These are phyloP conservation scores for Coemansia sp. DNA, from an alignment of 192 early-diverging fungal genomes.

Conservation along the genomic window DNA sequence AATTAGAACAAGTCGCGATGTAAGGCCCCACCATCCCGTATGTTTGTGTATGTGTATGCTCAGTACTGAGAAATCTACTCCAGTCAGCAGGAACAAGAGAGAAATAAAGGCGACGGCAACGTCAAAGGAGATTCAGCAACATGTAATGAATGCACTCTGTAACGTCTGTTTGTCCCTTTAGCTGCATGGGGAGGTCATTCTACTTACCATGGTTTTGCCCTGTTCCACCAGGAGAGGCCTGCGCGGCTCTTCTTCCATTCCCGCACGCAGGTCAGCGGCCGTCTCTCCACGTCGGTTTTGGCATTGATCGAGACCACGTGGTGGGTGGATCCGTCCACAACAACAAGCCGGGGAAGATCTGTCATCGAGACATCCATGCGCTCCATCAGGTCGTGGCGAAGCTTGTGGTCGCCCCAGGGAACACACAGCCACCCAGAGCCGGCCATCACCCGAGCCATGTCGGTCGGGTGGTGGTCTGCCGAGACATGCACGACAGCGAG, in stretches of 20 bases:
- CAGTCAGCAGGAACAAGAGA: constrained; percentile 5
- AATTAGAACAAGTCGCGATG: background rate
- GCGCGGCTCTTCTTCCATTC: constrained; percentile 42
- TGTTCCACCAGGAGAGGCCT: constrained; percentile 47
- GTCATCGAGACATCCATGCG: constrained; percentile 33
- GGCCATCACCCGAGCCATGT: constrained; percentile 44
- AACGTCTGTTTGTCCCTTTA: background rate
- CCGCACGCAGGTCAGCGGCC: constrained; percentile 49
- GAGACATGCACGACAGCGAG: constrained; percentile 44
- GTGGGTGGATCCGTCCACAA: constrained; percentile 46
- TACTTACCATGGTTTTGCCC: constrained; percentile 46
- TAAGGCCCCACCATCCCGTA: background rate
- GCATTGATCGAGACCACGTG: constrained; percentile 27
- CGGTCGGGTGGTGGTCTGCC: constrained; percentile 45
- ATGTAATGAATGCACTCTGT: background rate
- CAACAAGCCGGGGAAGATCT: constrained; percentile 38
- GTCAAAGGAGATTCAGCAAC: constrained; percentile 6
- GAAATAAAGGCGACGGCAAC: constrained; percentile 2
- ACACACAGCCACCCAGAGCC: constrained; percentile 48
- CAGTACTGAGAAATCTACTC: constrained; percentile 5
- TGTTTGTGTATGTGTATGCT: too few species aligned
- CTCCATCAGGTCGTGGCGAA: constrained; percentile 36
- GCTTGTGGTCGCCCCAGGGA: constrained; percentile 41
- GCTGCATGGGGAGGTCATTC: background rate
- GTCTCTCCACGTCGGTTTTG: constrained; percentile 26